Conservation (phyloP, 2,329 filamentous ascomycete species). For the Chrysoporthe austroafricana region DNA sequence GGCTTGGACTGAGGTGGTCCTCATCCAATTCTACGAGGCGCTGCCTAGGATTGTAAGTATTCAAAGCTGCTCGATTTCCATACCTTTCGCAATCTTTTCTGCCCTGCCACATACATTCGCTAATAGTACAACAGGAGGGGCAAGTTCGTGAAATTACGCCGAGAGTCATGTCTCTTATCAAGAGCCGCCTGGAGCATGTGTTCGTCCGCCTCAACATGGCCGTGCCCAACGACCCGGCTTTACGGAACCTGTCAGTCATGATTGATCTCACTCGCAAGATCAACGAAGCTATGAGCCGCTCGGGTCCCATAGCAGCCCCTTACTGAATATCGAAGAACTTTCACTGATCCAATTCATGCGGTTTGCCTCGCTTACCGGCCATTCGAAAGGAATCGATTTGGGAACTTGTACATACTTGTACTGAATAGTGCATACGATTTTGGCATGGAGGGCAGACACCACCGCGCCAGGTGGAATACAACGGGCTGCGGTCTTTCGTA, state of each 20-base stretch:
- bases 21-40: slow-evolving; percentile 56
- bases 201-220: slow-evolving; percentile 54
- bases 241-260: slow-evolving; percentile 53
- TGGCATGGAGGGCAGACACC: not conserved
- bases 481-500: not conserved
- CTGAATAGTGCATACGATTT: slow-evolving; percentile 7
- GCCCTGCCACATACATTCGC: not conserved
- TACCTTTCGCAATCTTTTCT: not conserved
- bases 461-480: not conserved
- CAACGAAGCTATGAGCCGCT: slow-evolving; percentile 32
- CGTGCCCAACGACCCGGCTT: slow-evolving; percentile 50
- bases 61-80: not conserved
- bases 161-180: slow-evolving; percentile 59
- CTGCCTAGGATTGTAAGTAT: slow-evolving; percentile 55
- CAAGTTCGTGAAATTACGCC: slow-evolving; percentile 60
- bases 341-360: not conserved
- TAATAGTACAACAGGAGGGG: slow-evolving; percentile 46
- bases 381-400: not conserved
- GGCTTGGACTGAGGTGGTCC: slow-evolving; percentile 62
- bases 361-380: not conserved
- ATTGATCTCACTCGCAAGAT: slow-evolving; percentile 41
- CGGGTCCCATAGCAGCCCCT: not conserved
- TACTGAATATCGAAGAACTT: not conserved
- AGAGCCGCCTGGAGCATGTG: slow-evolving; percentile 56
- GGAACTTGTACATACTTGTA: slow-evolving; percentile 10